A percentile compares a stretch with the other conserved stretches of the same genome.
These are phyloP conservation scores for Chondrus crispus DNA, from an alignment of 23 red algal genomes.

Conservation along the genomic window DNA sequence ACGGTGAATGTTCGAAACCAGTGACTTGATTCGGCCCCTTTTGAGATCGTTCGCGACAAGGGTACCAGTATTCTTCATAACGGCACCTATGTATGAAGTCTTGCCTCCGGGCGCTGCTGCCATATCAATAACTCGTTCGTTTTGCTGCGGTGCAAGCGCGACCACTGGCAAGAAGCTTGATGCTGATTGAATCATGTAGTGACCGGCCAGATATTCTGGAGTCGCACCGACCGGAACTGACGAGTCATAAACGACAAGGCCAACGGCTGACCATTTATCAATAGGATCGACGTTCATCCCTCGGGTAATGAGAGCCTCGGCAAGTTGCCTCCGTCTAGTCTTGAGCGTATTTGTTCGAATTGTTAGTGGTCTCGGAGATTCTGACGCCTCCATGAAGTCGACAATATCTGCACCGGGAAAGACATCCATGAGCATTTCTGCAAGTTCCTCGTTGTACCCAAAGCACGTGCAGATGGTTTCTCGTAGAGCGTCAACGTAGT, in stretches of 20 bases:
- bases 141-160: slow-evolving; percentile 82
- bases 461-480: slow-evolving; percentile 55
- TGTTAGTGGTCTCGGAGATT: slow-evolving; percentile 84
- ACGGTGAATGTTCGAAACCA: slow-evolving; percentile 93
- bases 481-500: slow-evolving; percentile 59
- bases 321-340: slow-evolving; percentile 76
- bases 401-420: slow-evolving; percentile 81
- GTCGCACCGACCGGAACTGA: slow-evolving; percentile 96
- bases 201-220: slow-evolving; percentile 96
- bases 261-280: slow-evolving; percentile 90
- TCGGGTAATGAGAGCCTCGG: slow-evolving; percentile 88
- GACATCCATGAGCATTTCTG: slow-evolving; percentile 76
- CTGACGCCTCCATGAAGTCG: slow-evolving; percentile 94
- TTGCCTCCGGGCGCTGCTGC: slow-evolving; percentile 96
- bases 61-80: slow-evolving; percentile 88
- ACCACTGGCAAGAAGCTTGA: slow-evolving; percentile 89
- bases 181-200: slow-evolving; percentile 98
- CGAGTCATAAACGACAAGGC: slow-evolving; percentile 92
- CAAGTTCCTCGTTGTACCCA: slow-evolving; percentile 74
- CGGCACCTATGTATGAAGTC: slow-evolving; percentile 76
- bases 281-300: slow-evolving; percentile 97
- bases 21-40: slow-evolving; percentile 80
- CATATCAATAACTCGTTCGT: slow-evolving; percentile 87
- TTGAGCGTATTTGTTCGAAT: slow-evolving; percentile 93
- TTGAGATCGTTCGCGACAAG: slow-evolving; percentile 95